Evolutionary conservation across 2,329 filamentous ascomycete genomes (phyloP).

Genomic region (Colletotrichum cuscutae): DNA sequence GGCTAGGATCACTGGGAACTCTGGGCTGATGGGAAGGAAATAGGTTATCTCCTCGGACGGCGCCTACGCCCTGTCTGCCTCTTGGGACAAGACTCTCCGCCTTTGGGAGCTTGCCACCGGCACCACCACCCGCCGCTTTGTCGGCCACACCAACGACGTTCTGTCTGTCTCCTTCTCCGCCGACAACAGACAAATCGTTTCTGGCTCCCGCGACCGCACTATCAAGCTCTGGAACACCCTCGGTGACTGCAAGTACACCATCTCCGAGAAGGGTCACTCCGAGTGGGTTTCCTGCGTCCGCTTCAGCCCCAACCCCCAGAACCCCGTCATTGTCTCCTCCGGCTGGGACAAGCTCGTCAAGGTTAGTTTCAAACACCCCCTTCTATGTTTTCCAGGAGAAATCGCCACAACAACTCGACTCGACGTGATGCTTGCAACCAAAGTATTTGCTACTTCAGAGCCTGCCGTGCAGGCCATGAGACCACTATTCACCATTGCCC

Average conservation of each 20-base stretch:
- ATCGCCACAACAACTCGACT: slow-evolving; percentile 36
- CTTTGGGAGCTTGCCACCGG: slow-evolving; percentile 99
- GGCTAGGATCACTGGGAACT: slow-evolving; percentile 14
- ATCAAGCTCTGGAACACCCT: slow-evolving; percentile 99
- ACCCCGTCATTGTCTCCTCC: slow-evolving; percentile 98
- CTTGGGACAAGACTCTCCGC: slow-evolving; percentile 99
- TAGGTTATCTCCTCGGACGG: slow-evolving; percentile 99
- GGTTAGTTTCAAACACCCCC: slow-evolving; percentile 70
- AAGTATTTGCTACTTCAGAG: slow-evolving; percentile 99
- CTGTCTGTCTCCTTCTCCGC: slow-evolving; percentile 99
- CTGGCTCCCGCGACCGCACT: slow-evolving; percentile 95
- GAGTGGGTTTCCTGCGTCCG: slow-evolving; percentile 99
- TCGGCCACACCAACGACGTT: slow-evolving; percentile 99
- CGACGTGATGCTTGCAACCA: slow-evolving; percentile 89
- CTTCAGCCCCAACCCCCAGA: slow-evolving; percentile 99
- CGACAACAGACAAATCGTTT: slow-evolving; percentile 99
- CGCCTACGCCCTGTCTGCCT: slow-evolving; percentile 97
- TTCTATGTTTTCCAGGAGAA: background rate
- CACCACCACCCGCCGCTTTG: slow-evolving; percentile 96
- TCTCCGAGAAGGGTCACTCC: slow-evolving; percentile 99
- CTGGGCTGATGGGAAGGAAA: slow-evolving; percentile 49
- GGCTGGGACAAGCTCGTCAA: slow-evolving; percentile 99
- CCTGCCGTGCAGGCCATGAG: slow-evolving; percentile 87
- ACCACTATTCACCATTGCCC: slow-evolving; percentile 92
- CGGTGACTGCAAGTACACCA: slow-evolving; percentile 99